Evolutionary conservation across 1,284 basidiomycete species (phyloP), one percentile per base, ranked within the genome.

Genomic region (Ustilago bromivora): DNA sequence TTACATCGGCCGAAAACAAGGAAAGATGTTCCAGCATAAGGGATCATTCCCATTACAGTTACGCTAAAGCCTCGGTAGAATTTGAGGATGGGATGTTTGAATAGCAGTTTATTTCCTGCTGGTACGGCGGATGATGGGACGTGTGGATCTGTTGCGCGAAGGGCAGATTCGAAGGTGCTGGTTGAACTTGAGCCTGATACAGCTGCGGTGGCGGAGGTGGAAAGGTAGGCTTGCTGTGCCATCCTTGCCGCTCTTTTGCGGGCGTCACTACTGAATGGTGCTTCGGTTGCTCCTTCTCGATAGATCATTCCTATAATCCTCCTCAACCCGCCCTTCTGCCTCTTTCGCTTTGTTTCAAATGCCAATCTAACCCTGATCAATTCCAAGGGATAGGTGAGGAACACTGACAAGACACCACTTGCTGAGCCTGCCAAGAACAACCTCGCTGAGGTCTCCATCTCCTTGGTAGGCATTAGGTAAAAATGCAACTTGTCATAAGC

Each of bases 21-120:
- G 88, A 99, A 99, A 12, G 93, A 94, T 1, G 95, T 95, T 9
- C 97, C 97, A 1, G 96, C 95, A 83, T 99, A 99, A 0, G 97
- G 97, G 19, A 99, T 89, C 91, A 98, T 98, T 32, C 85, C 85
- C 67, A 86, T 66, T 32, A 86, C 78, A 4, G 85, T 86, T 6
- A 85, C 84, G 59, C 71, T 73, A 87, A 99, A 98, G 9, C 97
- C 97, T 36, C 97, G 92, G 86, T 99, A 99, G 87, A 96, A 96
- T 83, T 96, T 95, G 68, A 95, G 89, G 10, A 86, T 53, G 0
- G 85, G 85, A 36, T 72, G 78, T 15, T 71, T 71, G 23, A 75
- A 55, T 10, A 86, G 65, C 11, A 85, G 41, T 8, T 56, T 56
- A 34, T 71, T 68, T 2, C 71, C 71, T 4, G 68, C 65, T 1